Evolutionary conservation across 306 rosid genomes (phyloP).

Genomic region (Casuarina cunninghamiana): DNA sequence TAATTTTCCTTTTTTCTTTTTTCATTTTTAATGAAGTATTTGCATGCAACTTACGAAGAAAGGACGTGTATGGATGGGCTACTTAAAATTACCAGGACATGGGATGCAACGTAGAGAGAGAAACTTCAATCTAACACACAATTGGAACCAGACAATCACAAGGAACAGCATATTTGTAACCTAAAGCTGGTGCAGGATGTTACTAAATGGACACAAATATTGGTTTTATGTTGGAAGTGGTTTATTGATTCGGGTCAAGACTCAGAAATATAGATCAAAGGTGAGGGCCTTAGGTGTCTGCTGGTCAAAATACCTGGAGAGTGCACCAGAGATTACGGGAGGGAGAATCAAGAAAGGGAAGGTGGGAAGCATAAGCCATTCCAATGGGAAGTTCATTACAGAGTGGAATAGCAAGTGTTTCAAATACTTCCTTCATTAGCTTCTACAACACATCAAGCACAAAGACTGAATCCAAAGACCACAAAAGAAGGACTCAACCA

Average conservation of each 20-base stretch:
- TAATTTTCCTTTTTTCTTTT: no score
- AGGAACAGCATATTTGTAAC: neutral
- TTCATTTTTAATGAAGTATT: no score
- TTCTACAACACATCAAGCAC: neutral
- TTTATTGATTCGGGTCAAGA: neutral
- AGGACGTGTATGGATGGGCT: neutral
- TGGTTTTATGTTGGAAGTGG: neutral
- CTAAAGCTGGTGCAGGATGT: neutral
- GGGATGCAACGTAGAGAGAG: neutral
- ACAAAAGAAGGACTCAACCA: neutral
- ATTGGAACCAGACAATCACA: neutral
- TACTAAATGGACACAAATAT: neutral
- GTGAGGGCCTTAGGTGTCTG: neutral
- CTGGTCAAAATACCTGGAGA: neutral
- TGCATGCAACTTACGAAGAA: no score
- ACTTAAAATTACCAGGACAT: neutral
- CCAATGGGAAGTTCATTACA: neutral
- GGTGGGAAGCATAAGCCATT: neutral
- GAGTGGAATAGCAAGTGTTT: neutral
- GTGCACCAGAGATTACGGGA: neutral
- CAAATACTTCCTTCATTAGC: neutral
- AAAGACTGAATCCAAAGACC: neutral
- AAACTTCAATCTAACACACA: neutral
- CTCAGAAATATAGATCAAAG: neutral
- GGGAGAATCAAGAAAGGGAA: neutral